Evolutionary conservation across 2,329 filamentous ascomycete genomes (phyloP).

Genomic region (Neofusicoccum umdonicola): DNA sequence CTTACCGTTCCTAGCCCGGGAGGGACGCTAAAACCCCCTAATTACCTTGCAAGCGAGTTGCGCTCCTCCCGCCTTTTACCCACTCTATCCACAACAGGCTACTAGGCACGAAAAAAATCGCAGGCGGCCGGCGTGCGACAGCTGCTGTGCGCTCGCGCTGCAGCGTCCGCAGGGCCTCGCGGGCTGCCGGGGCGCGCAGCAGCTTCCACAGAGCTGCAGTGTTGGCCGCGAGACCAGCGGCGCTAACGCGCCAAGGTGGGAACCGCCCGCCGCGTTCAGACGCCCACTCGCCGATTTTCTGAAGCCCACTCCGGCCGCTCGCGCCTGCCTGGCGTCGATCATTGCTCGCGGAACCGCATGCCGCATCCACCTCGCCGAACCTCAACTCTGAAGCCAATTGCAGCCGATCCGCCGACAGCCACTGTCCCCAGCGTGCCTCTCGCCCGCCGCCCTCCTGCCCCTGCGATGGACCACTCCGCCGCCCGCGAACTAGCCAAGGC

Average conservation of each 20-base stretch:
- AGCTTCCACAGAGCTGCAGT: neutral
- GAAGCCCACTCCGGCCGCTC: too few species aligned
- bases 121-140: neutral
- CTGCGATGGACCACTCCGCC: constrained; percentile 2
- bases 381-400: neutral
- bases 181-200: neutral
- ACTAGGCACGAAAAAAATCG: neutral
- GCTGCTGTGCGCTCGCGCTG: neutral
- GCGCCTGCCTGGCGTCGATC: neutral
- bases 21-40: neutral
- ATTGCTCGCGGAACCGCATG: neutral
- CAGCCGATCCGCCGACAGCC: neutral
- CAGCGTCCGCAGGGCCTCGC: neutral
- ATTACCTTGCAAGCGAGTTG: neutral
- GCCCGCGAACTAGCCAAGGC: constrained; percentile 30
- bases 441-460: neutral
- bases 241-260: constrained; percentile 1
- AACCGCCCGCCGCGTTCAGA: constrained; percentile 1
- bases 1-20: neutral
- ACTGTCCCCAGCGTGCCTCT: too few species aligned
- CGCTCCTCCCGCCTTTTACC: neutral
- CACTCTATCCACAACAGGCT: neutral
- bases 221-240: neutral
- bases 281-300: constrained; percentile 11
- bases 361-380: constrained; percentile 4